phyloP scores from a whole-genome alignment of 495 filamentous ascomycete species.

The Pyrenopolyporus hunteri region DNA sequence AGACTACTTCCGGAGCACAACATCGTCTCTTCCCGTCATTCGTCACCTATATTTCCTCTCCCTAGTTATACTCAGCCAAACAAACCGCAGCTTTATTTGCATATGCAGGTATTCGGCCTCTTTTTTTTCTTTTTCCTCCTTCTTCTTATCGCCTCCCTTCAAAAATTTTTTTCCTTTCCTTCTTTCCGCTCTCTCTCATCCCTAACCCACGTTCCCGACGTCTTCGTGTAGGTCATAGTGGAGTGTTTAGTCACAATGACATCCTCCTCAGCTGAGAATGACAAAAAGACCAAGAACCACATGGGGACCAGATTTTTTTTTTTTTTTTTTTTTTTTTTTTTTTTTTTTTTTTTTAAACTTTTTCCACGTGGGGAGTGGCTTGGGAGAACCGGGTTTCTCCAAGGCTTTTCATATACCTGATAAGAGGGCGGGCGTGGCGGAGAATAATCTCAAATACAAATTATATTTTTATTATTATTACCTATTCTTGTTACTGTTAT shows the following conservation, averaged over 20 bases:
- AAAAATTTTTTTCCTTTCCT: not conserved
- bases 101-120: constrained; percentile 2
- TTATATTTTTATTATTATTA: too few species aligned
- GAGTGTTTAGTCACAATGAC: constrained; percentile 20
- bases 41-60: not conserved
- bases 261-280: constrained; percentile 14
- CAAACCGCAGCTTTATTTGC: constrained; percentile 2
- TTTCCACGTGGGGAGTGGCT: too few species aligned
- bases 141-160: not conserved
- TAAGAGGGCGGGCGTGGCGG: too few species aligned
- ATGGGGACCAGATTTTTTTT: not conserved
- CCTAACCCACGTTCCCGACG: constrained; percentile 1
- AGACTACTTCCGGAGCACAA: too few species aligned
- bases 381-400: not conserved
- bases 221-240: constrained; percentile 6
- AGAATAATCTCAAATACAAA: too few species aligned
- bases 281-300: not conserved
- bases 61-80: constrained; percentile 21
- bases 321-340: not conserved
- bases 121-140: not conserved
- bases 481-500: too few species aligned
- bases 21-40: not conserved
- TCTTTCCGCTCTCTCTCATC: not conserved
- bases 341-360: too few species aligned
- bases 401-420: too few species aligned